Conservation (phyloP, 805 yeast species). For the Saturnispora gosingensis region DNA sequence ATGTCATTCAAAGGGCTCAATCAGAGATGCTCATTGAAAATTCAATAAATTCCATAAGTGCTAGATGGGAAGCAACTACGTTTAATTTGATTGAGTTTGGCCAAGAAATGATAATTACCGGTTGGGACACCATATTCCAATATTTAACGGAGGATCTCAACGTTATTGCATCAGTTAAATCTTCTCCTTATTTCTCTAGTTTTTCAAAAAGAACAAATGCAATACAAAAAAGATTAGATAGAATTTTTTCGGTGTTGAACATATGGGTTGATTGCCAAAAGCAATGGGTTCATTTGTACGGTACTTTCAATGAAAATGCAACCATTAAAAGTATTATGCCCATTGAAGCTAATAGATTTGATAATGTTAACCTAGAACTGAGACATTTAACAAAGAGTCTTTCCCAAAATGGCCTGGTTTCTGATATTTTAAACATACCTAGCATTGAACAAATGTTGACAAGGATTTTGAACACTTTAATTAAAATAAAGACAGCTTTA, state of each 20-base stretch:
- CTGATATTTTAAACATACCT: conserved; percentile 46
- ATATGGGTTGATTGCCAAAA: conserved; percentile 77
- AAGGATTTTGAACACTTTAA: conserved; percentile 46
- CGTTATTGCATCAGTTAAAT: conserved; percentile 58
- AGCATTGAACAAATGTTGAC: conserved; percentile 40
- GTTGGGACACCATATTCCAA: conserved; percentile 59
- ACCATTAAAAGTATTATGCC: conserved; percentile 62
- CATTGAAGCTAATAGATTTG: conserved; percentile 58
- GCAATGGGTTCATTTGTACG: conserved; percentile 82
- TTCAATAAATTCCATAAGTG: conserved; percentile 40
- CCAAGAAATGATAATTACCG: conserved; percentile 47
- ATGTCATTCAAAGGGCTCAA: conserved; percentile 52
- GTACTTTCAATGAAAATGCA: conserved; percentile 54
- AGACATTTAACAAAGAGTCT: conserved; percentile 40
- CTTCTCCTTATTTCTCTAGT: conserved; percentile 49
- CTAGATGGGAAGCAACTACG: conserved; percentile 44
- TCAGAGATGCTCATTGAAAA: conserved; percentile 62
- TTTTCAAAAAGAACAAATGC: conserved; percentile 50
- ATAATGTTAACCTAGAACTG: conserved; percentile 53
- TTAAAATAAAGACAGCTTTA: conserved; percentile 53
- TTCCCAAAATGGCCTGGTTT: conserved; percentile 38
- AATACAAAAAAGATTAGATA: conserved; percentile 49
- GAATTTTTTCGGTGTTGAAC: conserved; percentile 44
- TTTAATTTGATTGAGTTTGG: conserved; percentile 49
- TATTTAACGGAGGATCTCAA: conserved; percentile 51